These are phyloP conservation scores for Phragmites australis DNA, from an alignment of 176 grass and related monocot genomes.

Conservation along the genomic window DNA sequence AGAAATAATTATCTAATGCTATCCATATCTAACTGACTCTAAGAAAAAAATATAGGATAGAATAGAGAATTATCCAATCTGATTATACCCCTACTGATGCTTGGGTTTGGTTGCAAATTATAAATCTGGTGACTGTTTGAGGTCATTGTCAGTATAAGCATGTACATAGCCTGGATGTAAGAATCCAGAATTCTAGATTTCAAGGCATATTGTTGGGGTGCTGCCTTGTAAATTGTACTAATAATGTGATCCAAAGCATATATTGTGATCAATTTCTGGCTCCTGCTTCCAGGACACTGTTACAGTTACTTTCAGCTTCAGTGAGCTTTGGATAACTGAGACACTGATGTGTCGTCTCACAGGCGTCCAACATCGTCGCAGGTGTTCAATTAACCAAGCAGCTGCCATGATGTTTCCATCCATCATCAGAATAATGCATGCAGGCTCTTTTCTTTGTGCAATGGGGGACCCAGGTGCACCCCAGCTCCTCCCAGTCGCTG, in stretches of 20 bases:
- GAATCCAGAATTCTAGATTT: neutral
- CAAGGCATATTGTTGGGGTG: neutral
- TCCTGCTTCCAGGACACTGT: conserved; percentile 1
- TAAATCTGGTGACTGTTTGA: neutral
- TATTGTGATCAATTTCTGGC: neutral
- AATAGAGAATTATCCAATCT: no score
- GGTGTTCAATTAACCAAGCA: conserved; percentile 23
- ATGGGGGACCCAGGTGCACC: conserved; percentile 24
- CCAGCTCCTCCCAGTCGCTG: conserved; percentile 13
- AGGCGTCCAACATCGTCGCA: conserved; percentile 12
- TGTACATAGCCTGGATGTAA: neutral
- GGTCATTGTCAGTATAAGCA: neutral
- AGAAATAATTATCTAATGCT: no score
- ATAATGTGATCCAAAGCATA: neutral
- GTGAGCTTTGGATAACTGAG: conserved; percentile 11
- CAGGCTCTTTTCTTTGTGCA: neutral
- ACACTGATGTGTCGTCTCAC: conserved; percentile 8
- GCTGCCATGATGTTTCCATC: conserved; percentile 16
- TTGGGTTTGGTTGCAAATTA: neutral
- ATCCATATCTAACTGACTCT: no score
- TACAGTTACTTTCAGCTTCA: conserved; percentile 3
- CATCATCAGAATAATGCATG: conserved; percentile 10
- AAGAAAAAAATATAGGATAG: no score
- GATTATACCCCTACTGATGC: no score
- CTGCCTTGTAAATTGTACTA: neutral